phyloP scores from a whole-genome alignment of 768 basidiomycete species.

The Lactarius hengduanensis region DNA sequence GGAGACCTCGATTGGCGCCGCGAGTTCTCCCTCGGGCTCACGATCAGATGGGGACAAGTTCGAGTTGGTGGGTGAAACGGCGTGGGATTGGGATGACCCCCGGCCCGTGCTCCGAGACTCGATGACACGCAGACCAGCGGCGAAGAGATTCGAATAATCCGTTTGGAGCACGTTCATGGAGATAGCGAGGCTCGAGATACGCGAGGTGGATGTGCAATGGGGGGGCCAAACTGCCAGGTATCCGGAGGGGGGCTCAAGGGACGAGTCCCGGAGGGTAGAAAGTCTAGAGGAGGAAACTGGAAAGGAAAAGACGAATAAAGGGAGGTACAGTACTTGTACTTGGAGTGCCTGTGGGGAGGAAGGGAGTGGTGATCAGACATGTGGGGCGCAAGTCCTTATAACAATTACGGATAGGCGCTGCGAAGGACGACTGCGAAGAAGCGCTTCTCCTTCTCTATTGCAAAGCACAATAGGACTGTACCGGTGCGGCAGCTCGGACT shows the following conservation, averaged over 20 bases:
- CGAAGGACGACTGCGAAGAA: not conserved
- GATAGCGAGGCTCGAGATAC: not conserved
- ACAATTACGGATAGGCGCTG: conserved; percentile 24
- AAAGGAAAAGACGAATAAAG: conserved; percentile 19
- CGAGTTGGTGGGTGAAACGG: not conserved
- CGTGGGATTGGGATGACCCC: not conserved
- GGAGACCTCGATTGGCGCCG: not conserved
- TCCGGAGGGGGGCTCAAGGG: conserved; percentile 1
- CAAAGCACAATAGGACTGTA: not conserved
- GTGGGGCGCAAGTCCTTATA: conserved; percentile 14
- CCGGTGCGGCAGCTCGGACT: not conserved
- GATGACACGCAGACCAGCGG: conserved; percentile 27
- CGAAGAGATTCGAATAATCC: conserved; percentile 28
- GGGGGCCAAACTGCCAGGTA: not conserved
- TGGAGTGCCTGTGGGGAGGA: not conserved
- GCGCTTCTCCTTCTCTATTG: not conserved
- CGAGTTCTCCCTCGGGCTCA: not conserved
- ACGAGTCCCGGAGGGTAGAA: conserved; percentile 9
- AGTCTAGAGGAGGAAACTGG: conserved; percentile 15
- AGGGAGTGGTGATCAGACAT: not conserved
- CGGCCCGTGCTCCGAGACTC: conserved; percentile 11
- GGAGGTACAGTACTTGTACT: conserved; percentile 21
- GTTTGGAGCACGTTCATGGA: conserved; percentile 19
- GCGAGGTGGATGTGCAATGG: not conserved
- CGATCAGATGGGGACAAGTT: not conserved